Base-by-base conservation (phyloP, 2,329 filamentous ascomycete genomes). In the Curvularia lunata region DNA sequence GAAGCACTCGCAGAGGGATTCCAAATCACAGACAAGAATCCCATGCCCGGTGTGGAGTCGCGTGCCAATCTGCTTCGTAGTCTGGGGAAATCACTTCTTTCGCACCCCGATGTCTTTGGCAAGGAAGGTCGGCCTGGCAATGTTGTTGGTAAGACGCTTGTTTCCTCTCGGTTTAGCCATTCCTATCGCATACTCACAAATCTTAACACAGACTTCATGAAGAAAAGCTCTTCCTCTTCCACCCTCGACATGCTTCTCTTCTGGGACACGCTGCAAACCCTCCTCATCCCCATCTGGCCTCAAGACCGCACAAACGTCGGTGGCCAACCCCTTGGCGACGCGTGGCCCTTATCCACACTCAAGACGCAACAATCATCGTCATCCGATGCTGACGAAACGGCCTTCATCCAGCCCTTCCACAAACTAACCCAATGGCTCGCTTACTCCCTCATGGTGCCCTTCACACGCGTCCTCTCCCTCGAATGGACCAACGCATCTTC, bases 371-470 rank as follows among this genome's bases (percentile, higher is more conserved):
- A 5, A 85, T 87, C 75, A 79, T 85, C 67, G 81, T 83, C 30
- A 78, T 85, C 64, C 9, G 32, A 23, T 18, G 10, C 12, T 6
- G 53, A 62, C 4, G 58, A 56, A 18, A 56, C 42, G 23, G 82
- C 85, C 0, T 86, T 82, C 61, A 92, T 95, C 64, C 85, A 93
- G n/a, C 92, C 92, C 0, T 96, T 97, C 80, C 92, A 97, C 81
- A 97, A 73, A 46, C 84, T 96, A 37, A 96, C 92, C 0, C 92
- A 97, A 76, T 97, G 93, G 93, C 88, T 97, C 54, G 91, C 90
- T 46, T 97, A 97, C 78, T 96, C 92, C 1, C 84, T 97, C 56
- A 96, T 95, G 89, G 89, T 92, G 21, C 92, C 92, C 87, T 68
- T 65, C 34, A 86, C 88, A 53, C 90, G 87, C 62, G 78, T 96